Evolutionary conservation across 2,329 filamentous ascomycete species (phyloP), one percentile per base, ranked within the genome.

Genomic region (Setomelanomma holmii): DNA sequence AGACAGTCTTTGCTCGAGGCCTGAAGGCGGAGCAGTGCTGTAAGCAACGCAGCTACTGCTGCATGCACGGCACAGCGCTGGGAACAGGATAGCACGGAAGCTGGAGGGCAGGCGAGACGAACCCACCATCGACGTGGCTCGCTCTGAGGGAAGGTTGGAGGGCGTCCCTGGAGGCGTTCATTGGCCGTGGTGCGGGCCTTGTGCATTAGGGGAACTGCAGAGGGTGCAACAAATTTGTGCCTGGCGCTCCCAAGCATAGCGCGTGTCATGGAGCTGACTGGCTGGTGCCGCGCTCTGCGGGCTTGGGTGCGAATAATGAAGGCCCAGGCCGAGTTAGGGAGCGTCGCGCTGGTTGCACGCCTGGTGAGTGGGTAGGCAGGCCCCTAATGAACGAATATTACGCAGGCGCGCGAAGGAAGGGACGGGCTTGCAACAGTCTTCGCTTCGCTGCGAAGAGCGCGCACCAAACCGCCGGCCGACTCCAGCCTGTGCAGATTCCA

Each of bases 61-160:
- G 56, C 56, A 59, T 40, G 50, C 53, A 35, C 23, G 19, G 51
- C 42, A 45, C 30, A 40, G 50, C 35, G 47, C 43, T 49, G 50
- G 46, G 5, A 38, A 30, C 17, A 36, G 47, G 53, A 50, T 45
- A 45, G 51, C 51, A 56, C 52, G 50, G 33, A 6, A 35, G 24
- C 24, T 12, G 56, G 57, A 40, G 48, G 51, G 47, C 41, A 52
- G 56, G 52, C 55, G 44, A 27, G 48, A 43, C 36, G 49, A 24
- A 46, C 35, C 24, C 24, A 56, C 42, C n/a, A 12, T 12, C 59
- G 66, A 67, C 63, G 66, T 71, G 66, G 67, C 69, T 64, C 61
- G 55, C 64, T 51, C 55, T 42, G 52, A 55, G 48, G 62, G 57
- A 34, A 54, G 58, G 51, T 50, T 55, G 57, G 59, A 57, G 36